Conservation (phyloP, 2,329 filamentous ascomycete genomes). For the Xylaria sp. region DNA sequence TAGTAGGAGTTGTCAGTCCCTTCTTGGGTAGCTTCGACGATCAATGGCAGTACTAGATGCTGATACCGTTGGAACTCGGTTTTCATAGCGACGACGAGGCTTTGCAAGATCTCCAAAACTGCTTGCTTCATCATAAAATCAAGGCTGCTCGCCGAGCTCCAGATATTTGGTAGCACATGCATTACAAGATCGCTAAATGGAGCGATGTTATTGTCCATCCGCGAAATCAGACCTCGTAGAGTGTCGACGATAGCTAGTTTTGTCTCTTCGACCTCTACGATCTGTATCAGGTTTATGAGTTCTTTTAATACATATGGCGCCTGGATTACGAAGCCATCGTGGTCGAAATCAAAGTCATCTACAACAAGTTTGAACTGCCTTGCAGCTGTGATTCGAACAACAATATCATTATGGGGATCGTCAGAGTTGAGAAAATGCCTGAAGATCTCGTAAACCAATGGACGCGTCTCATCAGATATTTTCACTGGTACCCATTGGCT, state of each 20-base stretch:
- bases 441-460: conserved; percentile 87
- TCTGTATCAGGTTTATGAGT: conserved; percentile 80
- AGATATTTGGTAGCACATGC: conserved; percentile 79
- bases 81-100: conserved; percentile 87
- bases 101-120: conserved; percentile 84
- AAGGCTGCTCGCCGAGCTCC: conserved; percentile 81
- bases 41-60: conserved; percentile 80
- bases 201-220: conserved; percentile 78
- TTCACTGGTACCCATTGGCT: conserved; percentile 90
- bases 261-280: conserved; percentile 84
- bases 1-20: conserved; percentile 80
- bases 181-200: conserved; percentile 84
- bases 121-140: conserved; percentile 95
- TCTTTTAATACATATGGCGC: conserved; percentile 77
- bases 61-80: conserved; percentile 82
- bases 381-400: conserved; percentile 91
- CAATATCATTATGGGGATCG: conserved; percentile 85
- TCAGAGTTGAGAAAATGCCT: conserved; percentile 82
- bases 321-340: conserved; percentile 79
- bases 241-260: conserved; percentile 92
- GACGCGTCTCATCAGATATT: conserved; percentile 72
- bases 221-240: conserved; percentile 80
- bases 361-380: conserved; percentile 83
- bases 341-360: conserved; percentile 84
- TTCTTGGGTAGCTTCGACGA: conserved; percentile 81